Percentiles rank a stretch among this genome's conserved stretches.
Evolutionary conservation across 106 monocot genomes (phyloP).

Genomic region (Xerophyta viscosa): DNA sequence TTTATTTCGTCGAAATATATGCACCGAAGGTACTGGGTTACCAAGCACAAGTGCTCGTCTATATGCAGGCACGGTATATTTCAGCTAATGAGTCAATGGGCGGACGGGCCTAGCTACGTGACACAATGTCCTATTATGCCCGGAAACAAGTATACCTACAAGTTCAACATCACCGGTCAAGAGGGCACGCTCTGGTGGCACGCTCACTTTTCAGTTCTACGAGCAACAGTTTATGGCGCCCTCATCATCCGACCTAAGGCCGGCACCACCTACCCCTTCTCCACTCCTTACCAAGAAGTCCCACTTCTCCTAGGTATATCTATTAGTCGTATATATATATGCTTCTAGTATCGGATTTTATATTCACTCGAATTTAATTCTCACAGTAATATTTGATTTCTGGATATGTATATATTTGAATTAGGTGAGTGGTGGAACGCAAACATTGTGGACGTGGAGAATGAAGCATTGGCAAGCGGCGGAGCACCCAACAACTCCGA

Average conservation of each 20-base stretch:
- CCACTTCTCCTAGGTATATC: slow-evolving; percentile 20
- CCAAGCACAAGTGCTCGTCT: no score
- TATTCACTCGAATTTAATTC: no score
- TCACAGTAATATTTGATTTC: no score
- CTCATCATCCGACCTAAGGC: slow-evolving; percentile 19
- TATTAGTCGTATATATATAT: neutral
- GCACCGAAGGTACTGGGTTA: neutral
- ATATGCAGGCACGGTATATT: slow-evolving; percentile 21
- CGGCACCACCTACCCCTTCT: slow-evolving; percentile 16
- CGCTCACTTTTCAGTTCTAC: slow-evolving; percentile 22
- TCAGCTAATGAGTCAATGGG: slow-evolving; percentile 21
- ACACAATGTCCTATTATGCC: slow-evolving; percentile 31
- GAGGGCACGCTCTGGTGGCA: slow-evolving; percentile 43
- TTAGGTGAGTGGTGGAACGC: slow-evolving; percentile 38
- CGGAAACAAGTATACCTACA: slow-evolving; percentile 23
- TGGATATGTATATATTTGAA: no score
- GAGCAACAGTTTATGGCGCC: slow-evolving; percentile 33
- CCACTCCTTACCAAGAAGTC: slow-evolving; percentile 12
- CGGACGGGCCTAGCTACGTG: slow-evolving; percentile 23
- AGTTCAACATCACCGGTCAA: slow-evolving; percentile 20
- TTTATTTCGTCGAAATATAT: neutral
- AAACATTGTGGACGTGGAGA: neutral
- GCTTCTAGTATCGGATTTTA: neutral
- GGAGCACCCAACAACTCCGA: neutral
- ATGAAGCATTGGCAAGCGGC: neutral